These are phyloP conservation scores for Candida pseudofarinosa DNA, from an alignment of 805 yeast species.

Conservation along the genomic window DNA sequence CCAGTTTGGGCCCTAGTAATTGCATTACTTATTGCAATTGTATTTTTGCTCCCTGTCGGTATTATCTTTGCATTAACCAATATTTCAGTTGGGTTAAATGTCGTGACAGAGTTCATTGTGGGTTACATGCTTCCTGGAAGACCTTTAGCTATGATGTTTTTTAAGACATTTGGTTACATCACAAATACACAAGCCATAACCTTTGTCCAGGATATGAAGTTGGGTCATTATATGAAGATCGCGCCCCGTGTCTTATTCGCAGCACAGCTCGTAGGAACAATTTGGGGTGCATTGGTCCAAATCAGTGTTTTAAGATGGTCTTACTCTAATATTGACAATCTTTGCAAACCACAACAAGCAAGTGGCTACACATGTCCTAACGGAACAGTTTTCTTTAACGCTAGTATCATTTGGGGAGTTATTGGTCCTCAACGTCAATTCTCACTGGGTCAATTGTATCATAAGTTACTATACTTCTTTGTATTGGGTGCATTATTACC, in stretches of 20 bases:
- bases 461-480: conserved; percentile 36
- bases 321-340: conserved; percentile 28
- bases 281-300: conserved; percentile 40
- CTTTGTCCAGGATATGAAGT: conserved; percentile 26
- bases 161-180: conserved; percentile 23
- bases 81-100: conserved; percentile 38
- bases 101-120: conserved; percentile 39
- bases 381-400: conserved; percentile 40
- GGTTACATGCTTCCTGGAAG: conserved; percentile 34
- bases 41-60: conserved; percentile 39
- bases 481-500: conserved; percentile 35
- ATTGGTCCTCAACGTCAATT: conserved; percentile 24
- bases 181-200: conserved; percentile 29
- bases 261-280: conserved; percentile 38
- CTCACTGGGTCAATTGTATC: conserved; percentile 19
- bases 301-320: conserved; percentile 41
- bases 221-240: conserved; percentile 41
- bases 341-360: conserved; percentile 28
- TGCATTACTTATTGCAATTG: conserved; percentile 35
- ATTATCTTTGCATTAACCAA: conserved; percentile 31
- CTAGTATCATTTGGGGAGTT: conserved; percentile 41
- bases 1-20: conserved; percentile 40
- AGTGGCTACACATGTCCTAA: conserved; percentile 37
- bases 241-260: conserved; percentile 37
- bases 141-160: conserved; percentile 17